Conservation (phyloP, 306 rosid species). For the Hylodesmum podocarpum region DNA sequence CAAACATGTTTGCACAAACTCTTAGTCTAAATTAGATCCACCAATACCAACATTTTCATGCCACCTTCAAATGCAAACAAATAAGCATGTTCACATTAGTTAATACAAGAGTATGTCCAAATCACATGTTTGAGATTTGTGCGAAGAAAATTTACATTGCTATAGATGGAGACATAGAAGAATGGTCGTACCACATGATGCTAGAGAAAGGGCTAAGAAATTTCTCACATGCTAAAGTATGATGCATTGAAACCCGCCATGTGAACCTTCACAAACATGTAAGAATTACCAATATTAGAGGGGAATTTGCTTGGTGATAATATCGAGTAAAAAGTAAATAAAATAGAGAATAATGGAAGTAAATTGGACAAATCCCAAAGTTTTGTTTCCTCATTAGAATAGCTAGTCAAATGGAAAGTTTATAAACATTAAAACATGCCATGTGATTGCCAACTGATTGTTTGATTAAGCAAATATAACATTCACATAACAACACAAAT, state of each 20-base stretch:
- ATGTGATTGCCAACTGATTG: slow-evolving; percentile 70
- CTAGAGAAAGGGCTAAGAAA: neutral
- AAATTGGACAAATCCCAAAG: slow-evolving; percentile 33
- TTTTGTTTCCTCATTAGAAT: slow-evolving; percentile 51
- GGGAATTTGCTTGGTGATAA: neutral
- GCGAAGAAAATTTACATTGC: neutral
- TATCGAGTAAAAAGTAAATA: neutral
- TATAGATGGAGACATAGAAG: neutral
- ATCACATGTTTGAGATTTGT: neutral
- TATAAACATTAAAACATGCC: slow-evolving; percentile 41
- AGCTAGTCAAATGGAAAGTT: slow-evolving; percentile 35
- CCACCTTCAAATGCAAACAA: neutral
- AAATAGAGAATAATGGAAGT: slow-evolving; percentile 10
- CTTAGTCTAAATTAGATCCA: neutral
- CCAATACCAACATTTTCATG: neutral
- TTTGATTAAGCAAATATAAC: slow-evolving; percentile 25
- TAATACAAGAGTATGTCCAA: neutral
- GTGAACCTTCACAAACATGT: neutral
- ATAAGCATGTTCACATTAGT: neutral
- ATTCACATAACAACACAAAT: slow-evolving; percentile 19
- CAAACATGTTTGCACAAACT: neutral
- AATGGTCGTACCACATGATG: neutral
- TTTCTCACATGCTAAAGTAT: neutral
- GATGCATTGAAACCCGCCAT: neutral
- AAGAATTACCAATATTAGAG: neutral